These are phyloP conservation scores for Venturia oleaginea DNA, from an alignment of 2,329 filamentous ascomycete species.

Conservation along the genomic window DNA sequence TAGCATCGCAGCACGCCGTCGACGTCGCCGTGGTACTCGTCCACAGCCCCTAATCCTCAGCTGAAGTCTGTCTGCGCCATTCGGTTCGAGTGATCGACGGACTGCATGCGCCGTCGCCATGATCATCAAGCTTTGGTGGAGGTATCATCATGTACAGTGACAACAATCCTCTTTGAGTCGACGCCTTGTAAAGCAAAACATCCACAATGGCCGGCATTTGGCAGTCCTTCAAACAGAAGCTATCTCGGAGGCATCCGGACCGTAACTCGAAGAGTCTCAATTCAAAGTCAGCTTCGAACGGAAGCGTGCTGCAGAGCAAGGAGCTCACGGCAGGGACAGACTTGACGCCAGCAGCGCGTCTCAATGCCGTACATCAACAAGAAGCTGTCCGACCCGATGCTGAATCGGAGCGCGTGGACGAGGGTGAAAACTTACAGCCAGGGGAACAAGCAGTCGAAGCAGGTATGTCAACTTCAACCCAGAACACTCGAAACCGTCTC, in stretches of 20 bases:
- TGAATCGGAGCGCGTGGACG: background rate
- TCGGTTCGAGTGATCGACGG: background rate
- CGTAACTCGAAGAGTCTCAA: background rate
- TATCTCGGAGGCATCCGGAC: background rate
- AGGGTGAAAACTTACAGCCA: background rate
- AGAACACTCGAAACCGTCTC: background rate
- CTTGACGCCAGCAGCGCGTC: background rate
- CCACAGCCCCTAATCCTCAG: background rate
- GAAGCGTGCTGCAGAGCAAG: background rate
- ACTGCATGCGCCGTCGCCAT: background rate
- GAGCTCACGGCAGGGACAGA: background rate
- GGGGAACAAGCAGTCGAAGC: background rate
- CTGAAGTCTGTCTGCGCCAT: background rate
- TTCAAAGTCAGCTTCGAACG: background rate
- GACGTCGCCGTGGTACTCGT: background rate
- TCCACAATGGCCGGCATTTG: background rate
- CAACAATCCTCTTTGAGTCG: background rate
- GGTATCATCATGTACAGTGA: background rate
- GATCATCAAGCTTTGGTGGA: background rate
- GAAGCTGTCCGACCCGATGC: background rate
- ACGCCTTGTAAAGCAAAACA: background rate
- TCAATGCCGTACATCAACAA: background rate
- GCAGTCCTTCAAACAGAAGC: slow-evolving; percentile 6
- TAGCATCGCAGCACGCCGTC: background rate
- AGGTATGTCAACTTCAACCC: background rate